These are phyloP conservation scores for Irpex sp. DNA, from an alignment of 1,284 basidiomycete genomes.

Conservation along the genomic window DNA sequence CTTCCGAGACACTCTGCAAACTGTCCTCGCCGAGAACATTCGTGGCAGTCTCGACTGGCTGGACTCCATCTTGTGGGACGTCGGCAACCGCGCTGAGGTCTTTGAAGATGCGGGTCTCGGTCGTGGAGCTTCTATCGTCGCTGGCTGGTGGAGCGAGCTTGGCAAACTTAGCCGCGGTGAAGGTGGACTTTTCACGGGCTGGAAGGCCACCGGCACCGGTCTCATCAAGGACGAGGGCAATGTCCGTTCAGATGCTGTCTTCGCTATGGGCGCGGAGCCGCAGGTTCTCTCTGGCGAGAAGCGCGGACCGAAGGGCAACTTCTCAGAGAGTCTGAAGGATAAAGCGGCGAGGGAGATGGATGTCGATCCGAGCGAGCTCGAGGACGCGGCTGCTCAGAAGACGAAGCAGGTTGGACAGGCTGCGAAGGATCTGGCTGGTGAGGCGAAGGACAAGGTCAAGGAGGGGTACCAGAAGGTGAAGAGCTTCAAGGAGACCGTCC, in stretches of 20 bases:
- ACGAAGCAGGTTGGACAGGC: constrained; percentile 11
- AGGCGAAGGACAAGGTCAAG: constrained; percentile 30
- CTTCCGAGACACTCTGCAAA: constrained; percentile 54
- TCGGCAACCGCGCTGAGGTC: constrained; percentile 51
- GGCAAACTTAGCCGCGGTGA: constrained; percentile 46
- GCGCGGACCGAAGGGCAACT: constrained; percentile 55
- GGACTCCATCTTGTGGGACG: constrained; percentile 56
- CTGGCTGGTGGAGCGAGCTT: constrained; percentile 62
- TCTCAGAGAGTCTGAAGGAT: constrained; percentile 42
- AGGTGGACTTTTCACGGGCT: constrained; percentile 37
- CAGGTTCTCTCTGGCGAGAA: constrained; percentile 65
- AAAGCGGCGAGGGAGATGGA: constrained; percentile 20
- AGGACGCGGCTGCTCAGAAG: constrained; percentile 15
- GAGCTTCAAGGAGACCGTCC: constrained; percentile 44
- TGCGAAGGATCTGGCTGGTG: constrained; percentile 23
- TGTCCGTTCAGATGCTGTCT: constrained; percentile 34
- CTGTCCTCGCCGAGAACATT: constrained; percentile 51
- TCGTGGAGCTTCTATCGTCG: constrained; percentile 42
- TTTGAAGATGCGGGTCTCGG: constrained; percentile 60
- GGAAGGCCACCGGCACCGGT: constrained; percentile 57
- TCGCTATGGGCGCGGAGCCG: constrained; percentile 68
- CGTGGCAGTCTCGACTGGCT: constrained; percentile 42
- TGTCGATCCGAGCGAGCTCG: constrained; percentile 21
- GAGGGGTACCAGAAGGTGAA: constrained; percentile 38
- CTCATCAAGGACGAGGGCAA: constrained; percentile 47